These are phyloP conservation scores for Reutealis trisperma DNA, from an alignment of 345 rosid genomes.

Conservation along the genomic window DNA sequence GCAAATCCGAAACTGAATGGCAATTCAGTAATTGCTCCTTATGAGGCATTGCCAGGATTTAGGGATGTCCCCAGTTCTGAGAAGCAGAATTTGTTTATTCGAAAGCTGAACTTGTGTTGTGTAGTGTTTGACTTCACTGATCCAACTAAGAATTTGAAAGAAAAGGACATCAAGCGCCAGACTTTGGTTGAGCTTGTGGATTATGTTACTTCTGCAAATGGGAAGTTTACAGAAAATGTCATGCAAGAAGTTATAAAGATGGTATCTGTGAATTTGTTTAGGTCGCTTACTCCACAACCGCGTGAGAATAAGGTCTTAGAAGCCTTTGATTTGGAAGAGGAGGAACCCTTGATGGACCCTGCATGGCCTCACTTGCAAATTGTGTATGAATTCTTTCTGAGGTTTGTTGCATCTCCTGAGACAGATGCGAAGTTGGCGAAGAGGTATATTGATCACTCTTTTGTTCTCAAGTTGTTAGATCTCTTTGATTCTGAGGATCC, in stretches of 20 bases:
- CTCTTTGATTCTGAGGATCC: slow-evolving; percentile 77
- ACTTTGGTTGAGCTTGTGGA: slow-evolving; percentile 75
- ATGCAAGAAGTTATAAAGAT: slow-evolving; percentile 63
- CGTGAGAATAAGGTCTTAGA: slow-evolving; percentile 61
- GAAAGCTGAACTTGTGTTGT: slow-evolving; percentile 59
- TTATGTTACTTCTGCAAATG: slow-evolving; percentile 54
- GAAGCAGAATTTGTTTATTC: slow-evolving; percentile 51
- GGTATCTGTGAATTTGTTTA: slow-evolving; percentile 64
- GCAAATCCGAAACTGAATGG: slow-evolving; percentile 38
- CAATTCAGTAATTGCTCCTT: slow-evolving; percentile 32
- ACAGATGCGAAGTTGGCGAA: slow-evolving; percentile 74
- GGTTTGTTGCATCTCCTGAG: slow-evolving; percentile 73
- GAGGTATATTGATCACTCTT: slow-evolving; percentile 64
- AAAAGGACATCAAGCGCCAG: slow-evolving; percentile 74
- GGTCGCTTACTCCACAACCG: slow-evolving; percentile 59
- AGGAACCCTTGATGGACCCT: slow-evolving; percentile 72
- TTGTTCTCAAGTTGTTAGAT: slow-evolving; percentile 58
- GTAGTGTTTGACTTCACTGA: slow-evolving; percentile 64
- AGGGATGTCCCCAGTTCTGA: slow-evolving; percentile 65
- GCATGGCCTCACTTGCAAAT: slow-evolving; percentile 83
- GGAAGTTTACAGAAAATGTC: slow-evolving; percentile 52
- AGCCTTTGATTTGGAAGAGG: slow-evolving; percentile 71
- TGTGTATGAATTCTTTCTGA: slow-evolving; percentile 69
- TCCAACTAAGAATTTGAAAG: slow-evolving; percentile 58
- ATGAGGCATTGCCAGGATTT: slow-evolving; percentile 59